Evolutionary conservation across 345 rosid genomes (phyloP), one percentile per base, ranked within the genome.

Genomic region (Aquilaria sinensis): DNA sequence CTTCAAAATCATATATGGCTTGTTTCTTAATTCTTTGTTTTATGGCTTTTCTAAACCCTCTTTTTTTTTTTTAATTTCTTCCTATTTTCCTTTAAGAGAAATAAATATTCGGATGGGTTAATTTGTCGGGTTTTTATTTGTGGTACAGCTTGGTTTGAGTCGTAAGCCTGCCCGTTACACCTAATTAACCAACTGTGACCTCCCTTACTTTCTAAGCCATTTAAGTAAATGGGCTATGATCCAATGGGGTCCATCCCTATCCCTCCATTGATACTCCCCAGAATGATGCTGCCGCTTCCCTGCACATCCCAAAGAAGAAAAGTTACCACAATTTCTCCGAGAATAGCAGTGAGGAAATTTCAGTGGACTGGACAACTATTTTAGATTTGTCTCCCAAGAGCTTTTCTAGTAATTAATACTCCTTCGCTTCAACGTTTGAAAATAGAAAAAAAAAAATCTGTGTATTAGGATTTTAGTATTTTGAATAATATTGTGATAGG

Each of bases 201-300:
- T 80, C 77, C 66, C 93, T 86, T 84, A 69, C 75, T 75, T 84
- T 68, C 75, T 58, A 83, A 84, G 84, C 77, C 80, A 80, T 74
- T 75, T 69, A 73, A 71, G 61, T 48, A 50, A 60, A 57, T 51
- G 58, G 43, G 34, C 37, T 67, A 41, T 47, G 59, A 67, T 60
- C 67, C 49, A 48, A 51, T 69, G 53, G 59, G 75, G 60, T 43
- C 71, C 73, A 56, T 55, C 34, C 31, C 56, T 12, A n/a, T 49
- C 32, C 53, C 56, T 29, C n/a, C 10, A 58, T 64, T 55, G 76
- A 64, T 56, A 70, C 61, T 67, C 72, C 75, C 83, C 23, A 67
- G 69, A 64, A 69, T 67, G 68, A 78, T 81, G 57, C 71, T 64
- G 66, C 73, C 64, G 46, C 54, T 57, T 53, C 11, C 58, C 31